These are phyloP conservation scores for Sporothrix brasiliensis DNA, from an alignment of 2,329 filamentous ascomycete species.

Conservation along the genomic window DNA sequence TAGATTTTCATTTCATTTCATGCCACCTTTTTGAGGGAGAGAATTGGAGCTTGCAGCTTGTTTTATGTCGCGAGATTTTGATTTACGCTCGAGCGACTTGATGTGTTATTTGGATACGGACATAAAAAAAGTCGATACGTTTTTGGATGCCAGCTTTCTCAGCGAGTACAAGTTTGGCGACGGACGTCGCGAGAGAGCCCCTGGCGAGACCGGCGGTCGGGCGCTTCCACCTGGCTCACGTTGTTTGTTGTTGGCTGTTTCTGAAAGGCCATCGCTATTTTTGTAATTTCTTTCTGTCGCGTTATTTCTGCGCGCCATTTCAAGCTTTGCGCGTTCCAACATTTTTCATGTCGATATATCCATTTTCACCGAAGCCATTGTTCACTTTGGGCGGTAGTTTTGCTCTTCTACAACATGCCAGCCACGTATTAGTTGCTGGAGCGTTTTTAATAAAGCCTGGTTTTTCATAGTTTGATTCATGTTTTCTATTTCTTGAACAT, in stretches of 20 bases:
- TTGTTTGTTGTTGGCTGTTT: background rate
- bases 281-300: constrained; percentile 12
- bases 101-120: constrained; percentile 21
- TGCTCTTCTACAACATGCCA: background rate
- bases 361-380: background rate
- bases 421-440: background rate
- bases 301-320: background rate
- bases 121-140: constrained; percentile 17
- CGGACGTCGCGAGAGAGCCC: background rate
- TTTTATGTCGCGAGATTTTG: background rate
- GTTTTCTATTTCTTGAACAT: background rate
- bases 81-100: background rate
- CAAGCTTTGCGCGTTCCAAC: background rate
- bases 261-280: background rate
- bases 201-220: background rate
- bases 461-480: background rate
- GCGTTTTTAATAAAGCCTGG: background rate
- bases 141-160: background rate
- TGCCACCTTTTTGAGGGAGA: no score
- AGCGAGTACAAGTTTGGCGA: background rate
- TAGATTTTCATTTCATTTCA: background rate
- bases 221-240: background rate
- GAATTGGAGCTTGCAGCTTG: background rate
- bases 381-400: background rate
- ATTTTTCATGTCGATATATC: constrained; percentile 9